Evolutionary conservation across 345 rosid genomes (phyloP).

Genomic region (Psidium friedrichsthalianum): DNA sequence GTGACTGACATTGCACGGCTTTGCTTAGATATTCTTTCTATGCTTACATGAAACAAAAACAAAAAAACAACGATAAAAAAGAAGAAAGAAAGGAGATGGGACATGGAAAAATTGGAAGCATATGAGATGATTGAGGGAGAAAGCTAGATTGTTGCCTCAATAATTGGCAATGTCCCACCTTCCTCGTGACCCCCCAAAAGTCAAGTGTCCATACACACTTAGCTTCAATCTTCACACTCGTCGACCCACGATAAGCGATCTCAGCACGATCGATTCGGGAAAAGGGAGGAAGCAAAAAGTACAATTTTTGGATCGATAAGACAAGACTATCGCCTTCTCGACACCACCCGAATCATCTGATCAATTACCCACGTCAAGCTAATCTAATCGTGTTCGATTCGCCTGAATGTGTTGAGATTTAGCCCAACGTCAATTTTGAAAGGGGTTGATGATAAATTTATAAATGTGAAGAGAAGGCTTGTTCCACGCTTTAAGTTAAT

Average conservation of each 20-base stretch:
- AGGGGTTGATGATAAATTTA: too few species aligned
- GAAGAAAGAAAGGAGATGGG: neutral
- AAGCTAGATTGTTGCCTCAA: neutral
- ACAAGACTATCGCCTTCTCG: neutral
- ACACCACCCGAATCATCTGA: neutral
- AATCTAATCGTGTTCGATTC: too few species aligned
- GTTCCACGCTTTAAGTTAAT: rapidly evolving
- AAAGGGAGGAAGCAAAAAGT: neutral
- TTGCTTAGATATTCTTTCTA: neutral
- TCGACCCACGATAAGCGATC: neutral
- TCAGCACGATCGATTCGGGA: neutral
- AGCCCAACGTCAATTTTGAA: too few species aligned
- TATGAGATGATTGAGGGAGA: neutral
- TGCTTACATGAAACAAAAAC: neutral
- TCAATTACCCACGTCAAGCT: rapidly evolving
- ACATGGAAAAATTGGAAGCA: neutral
- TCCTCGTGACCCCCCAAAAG: neutral
- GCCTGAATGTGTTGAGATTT: neutral
- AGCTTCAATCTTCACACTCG: neutral
- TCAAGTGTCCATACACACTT: neutral
- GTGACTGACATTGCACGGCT: neutral
- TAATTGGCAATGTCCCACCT: neutral
- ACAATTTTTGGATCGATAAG: neutral
- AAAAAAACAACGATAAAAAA: rapidly evolving
- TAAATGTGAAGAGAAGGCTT: too few species aligned